Evolutionary conservation across 2,329 filamentous ascomycete species (phyloP).

Genomic region (Colletotrichum paranaense): DNA sequence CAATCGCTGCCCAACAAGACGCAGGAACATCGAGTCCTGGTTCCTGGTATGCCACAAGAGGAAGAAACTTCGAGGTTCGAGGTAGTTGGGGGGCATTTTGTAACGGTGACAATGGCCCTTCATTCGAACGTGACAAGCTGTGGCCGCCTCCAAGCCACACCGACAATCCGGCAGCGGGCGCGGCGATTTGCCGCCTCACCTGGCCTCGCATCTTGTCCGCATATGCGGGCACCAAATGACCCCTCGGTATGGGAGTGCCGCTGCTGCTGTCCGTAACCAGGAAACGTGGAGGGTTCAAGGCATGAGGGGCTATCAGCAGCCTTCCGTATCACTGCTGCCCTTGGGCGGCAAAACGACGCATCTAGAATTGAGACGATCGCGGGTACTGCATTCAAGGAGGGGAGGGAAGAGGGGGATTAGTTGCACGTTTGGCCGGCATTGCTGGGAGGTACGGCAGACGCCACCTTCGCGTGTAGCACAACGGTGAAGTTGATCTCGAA

Average conservation of each 20-base stretch:
- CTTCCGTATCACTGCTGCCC: conserved; percentile 6
- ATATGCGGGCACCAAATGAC: conserved; percentile 24
- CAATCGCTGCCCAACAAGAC: conserved; percentile 27
- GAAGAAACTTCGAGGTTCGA: not conserved
- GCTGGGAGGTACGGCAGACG: conserved; percentile 24
- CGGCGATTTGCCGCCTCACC: conserved; percentile 21
- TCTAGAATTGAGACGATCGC: conserved; percentile 23
- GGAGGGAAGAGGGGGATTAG: not conserved
- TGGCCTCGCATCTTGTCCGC: not conserved
- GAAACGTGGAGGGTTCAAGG: not conserved
- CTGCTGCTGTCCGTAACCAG: not conserved
- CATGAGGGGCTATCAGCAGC: conserved; percentile 1
- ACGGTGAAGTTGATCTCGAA: not conserved
- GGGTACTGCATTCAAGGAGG: not conserved
- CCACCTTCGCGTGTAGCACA: not conserved
- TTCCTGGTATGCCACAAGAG: not conserved
- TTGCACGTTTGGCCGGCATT: conserved; percentile 2
- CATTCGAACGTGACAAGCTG: conserved; percentile 14
- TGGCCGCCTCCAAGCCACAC: conserved; percentile 1
- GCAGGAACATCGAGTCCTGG: not conserved
- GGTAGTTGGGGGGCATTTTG: not conserved
- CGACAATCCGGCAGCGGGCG: conserved; percentile 28
- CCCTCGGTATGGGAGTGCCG: conserved; percentile 2
- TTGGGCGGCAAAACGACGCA: not conserved
- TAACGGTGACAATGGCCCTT: conserved; percentile 9